Evolutionary conservation across 805 yeast species (phyloP).

Genomic region (Teunomyces barrocoloradensis): DNA sequence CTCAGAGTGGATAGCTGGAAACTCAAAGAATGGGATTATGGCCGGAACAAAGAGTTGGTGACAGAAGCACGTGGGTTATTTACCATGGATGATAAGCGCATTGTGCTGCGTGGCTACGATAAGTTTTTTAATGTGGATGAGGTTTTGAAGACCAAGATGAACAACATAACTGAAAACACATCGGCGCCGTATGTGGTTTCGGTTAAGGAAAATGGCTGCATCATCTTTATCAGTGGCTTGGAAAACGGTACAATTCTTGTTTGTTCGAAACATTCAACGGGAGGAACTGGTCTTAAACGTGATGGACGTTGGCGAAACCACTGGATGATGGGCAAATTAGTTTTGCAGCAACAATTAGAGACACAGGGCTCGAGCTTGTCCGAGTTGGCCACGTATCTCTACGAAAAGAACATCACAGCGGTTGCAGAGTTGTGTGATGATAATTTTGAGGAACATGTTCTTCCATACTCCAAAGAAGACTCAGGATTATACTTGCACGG

Average conservation of each 20-base stretch:
- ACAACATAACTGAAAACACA: constrained; percentile 43
- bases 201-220: constrained; percentile 91
- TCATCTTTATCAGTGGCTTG: constrained; percentile 76
- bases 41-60: constrained; percentile 40
- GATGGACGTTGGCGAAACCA: constrained; percentile 52
- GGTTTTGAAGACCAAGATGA: constrained; percentile 49
- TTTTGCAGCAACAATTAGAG: constrained; percentile 53
- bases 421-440: constrained; percentile 95
- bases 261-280: constrained; percentile 90
- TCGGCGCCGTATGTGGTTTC: constrained; percentile 79
- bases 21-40: constrained; percentile 88
- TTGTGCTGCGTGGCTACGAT: constrained; percentile 86
- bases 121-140: constrained; percentile 88
- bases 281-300: constrained; percentile 36
- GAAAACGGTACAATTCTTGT: constrained; percentile 75
- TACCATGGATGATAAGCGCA: constrained; percentile 42
- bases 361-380: constrained; percentile 33
- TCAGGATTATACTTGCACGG: constrained; percentile 94
- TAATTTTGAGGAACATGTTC: constrained; percentile 86
- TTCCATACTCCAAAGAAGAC: constrained; percentile 60
- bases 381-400: constrained; percentile 57
- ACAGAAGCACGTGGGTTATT: constrained; percentile 80
- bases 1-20: constrained; percentile 54
- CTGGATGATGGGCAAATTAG: constrained; percentile 66
- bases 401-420: constrained; percentile 63